A percentile compares a stretch with the other conserved stretches of the same genome.
Evolutionary conservation across 345 rosid species (phyloP).

Genomic region (Salix exigua): DNA sequence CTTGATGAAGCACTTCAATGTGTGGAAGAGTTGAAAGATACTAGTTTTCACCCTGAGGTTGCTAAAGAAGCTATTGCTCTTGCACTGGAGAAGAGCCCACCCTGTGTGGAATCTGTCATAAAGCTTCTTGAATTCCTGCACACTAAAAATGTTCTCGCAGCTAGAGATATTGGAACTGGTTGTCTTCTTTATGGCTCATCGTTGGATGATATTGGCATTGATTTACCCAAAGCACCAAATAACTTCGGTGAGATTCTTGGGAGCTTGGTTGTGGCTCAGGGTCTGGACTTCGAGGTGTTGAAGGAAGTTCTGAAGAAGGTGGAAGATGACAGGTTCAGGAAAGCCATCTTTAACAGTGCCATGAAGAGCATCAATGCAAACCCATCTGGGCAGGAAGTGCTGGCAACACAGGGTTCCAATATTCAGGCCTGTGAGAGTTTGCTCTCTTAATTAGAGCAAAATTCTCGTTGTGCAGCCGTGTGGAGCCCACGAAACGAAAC

Average conservation of each 20-base stretch:
- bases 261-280: slow-evolving; percentile 41
- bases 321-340: slow-evolving; percentile 51
- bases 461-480: not conserved
- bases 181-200: slow-evolving; percentile 54
- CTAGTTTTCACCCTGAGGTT: slow-evolving; percentile 57
- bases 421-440: slow-evolving; percentile 36
- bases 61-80: slow-evolving; percentile 68
- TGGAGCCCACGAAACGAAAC: not conserved
- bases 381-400: slow-evolving; percentile 26
- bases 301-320: slow-evolving; percentile 53
- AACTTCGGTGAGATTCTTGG: slow-evolving; percentile 70
- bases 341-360: slow-evolving; percentile 27
- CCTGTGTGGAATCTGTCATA: slow-evolving; percentile 41
- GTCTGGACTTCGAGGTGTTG: slow-evolving; percentile 43
- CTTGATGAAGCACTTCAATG: slow-evolving; percentile 69
- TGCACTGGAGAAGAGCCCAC: slow-evolving; percentile 66
- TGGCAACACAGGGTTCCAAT: slow-evolving; percentile 28
- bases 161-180: slow-evolving; percentile 48
- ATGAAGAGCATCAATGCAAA: slow-evolving; percentile 21
- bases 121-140: slow-evolving; percentile 44
- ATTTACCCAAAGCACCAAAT: slow-evolving; percentile 69
- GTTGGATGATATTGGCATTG: slow-evolving; percentile 73
- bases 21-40: slow-evolving; percentile 55
- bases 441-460: slow-evolving; percentile 10
- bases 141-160: slow-evolving; percentile 36